A percentile compares a stretch with the other conserved stretches of the same genome.
Conservation (phyloP, 2,329 filamentous ascomycete species). For the Boeremia lycopersici region DNA sequence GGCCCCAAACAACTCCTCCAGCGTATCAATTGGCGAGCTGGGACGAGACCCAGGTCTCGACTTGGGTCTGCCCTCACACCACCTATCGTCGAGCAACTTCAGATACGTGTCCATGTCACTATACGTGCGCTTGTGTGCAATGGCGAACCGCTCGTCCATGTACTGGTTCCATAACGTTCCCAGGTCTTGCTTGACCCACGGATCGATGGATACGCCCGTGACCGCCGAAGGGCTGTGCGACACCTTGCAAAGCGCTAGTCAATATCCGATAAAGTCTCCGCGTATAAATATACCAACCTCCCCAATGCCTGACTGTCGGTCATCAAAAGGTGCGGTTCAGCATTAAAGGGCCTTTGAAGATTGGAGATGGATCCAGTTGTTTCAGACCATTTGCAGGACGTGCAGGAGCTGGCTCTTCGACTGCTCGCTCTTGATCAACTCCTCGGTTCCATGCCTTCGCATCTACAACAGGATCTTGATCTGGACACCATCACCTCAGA, state of each 20-base stretch:
- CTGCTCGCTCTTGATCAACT: constrained; percentile 12
- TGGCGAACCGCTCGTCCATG: constrained; percentile 8
- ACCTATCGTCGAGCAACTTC: constrained; percentile 1
- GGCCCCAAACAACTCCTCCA: not conserved
- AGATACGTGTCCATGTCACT: constrained; percentile 4
- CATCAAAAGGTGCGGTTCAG: too few relatives aligned
- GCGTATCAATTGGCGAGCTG: not conserved
- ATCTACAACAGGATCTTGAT: constrained; percentile 6
- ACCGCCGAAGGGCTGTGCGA: too few relatives aligned
- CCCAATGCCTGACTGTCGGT: too few relatives aligned
- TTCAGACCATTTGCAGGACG: too few relatives aligned
- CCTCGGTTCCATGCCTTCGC: constrained; percentile 8
- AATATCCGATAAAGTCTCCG: too few relatives aligned
- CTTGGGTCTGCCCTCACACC: constrained; percentile 1
- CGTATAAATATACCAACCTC: too few relatives aligned
- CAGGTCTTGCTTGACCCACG: constrained; percentile 5
- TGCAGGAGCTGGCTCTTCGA: not conserved
- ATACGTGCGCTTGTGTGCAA: constrained; percentile 1
- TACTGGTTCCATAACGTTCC: not conserved
- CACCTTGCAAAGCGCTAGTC: too few relatives aligned
- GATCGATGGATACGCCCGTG: not conserved
- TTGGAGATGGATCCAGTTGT: too few relatives aligned
- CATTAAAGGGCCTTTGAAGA: too few relatives aligned
- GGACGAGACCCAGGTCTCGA: not conserved
- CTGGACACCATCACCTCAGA: not conserved